These are phyloP conservation scores for Apiotrichum brassicae DNA, from an alignment of 1,284 basidiomycete species.

Conservation along the genomic window DNA sequence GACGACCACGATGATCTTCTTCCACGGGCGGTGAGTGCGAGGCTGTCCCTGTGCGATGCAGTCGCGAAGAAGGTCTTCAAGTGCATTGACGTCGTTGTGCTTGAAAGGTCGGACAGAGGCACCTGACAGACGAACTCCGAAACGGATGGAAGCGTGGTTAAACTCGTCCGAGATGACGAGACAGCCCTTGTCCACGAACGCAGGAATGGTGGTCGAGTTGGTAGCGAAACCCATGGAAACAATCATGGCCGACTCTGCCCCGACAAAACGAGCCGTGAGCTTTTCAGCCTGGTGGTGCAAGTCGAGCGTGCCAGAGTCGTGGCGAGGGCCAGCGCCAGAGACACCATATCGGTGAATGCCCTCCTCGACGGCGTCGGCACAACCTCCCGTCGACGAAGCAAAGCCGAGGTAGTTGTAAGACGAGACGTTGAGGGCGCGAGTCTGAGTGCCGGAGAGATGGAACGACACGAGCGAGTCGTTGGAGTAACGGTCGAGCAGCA, in stretches of 20 bases:
- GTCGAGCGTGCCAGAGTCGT: slow-evolving; percentile 78
- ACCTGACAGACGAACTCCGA: slow-evolving; percentile 82
- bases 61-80: slow-evolving; percentile 80
- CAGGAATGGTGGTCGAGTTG: slow-evolving; percentile 92
- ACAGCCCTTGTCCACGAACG: slow-evolving; percentile 82
- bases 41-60: slow-evolving; percentile 96
- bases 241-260: slow-evolving; percentile 80
- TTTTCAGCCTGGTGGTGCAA: slow-evolving; percentile 76
- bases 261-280: slow-evolving; percentile 83
- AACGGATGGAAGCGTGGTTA: slow-evolving; percentile 93
- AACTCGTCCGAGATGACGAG: slow-evolving; percentile 95
- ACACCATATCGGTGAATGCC: slow-evolving; percentile 72
- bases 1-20: slow-evolving; percentile 92
- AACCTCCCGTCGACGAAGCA: slow-evolving; percentile 86
- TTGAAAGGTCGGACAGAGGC: slow-evolving; percentile 90
- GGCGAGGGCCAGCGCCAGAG: slow-evolving; percentile 66
- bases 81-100: slow-evolving; percentile 85
- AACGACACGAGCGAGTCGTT: slow-evolving; percentile 77
- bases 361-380: slow-evolving; percentile 87
- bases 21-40: slow-evolving; percentile 95
- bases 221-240: slow-evolving; percentile 98
- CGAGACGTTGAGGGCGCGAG: slow-evolving; percentile 89
- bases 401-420: slow-evolving; percentile 99
- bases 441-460: slow-evolving; percentile 68
- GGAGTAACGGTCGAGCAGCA: slow-evolving; percentile 76